Evolutionary conservation across 1,284 basidiomycete species (phyloP), one percentile per base, ranked within the genome.

Genomic region (Cutaneotrichosporon arboriforme): DNA sequence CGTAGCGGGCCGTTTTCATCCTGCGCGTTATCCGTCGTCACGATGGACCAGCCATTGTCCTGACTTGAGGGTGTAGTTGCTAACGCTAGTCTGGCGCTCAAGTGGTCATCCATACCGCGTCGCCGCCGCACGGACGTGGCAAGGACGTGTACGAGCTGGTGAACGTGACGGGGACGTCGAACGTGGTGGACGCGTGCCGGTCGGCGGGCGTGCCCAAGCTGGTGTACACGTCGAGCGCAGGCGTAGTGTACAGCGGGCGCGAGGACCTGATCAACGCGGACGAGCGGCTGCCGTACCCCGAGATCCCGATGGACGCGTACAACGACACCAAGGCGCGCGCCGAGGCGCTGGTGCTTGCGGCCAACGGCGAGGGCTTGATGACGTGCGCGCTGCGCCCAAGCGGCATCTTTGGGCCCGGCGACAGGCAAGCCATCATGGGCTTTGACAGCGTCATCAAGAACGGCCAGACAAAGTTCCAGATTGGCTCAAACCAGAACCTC

Each of bases 371-470:
- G 21, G 88, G 87, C 3, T 79, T 97, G 8, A 76, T 88, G 58
- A 98, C 96, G 0, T 89, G 93, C 42, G 89, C 93, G 14, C 76
- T 98, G 37, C 80, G 96, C 45, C 94, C 94, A 2, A 86, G 91
- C n/a, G 92, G 94, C 13, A 96, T 98, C 67, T 98, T 97, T 70
- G 96, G 94, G 4, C 90, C 91, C 8, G 91, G 93, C 4, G 96
- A 98, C 70, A 82, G 90, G 33, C 92, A 97, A 74, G 82, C 85
- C 56, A 84, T 96, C 73, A 78, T 81, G 3, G 90, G 89, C 15
- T 79, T 96, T 43, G 85, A 86, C 74, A 78, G 86, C 57, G 90
- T 88, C 8, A 86, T 92, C 70, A 81, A 87, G 65, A 82, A 83
- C 51, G 83, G 84, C 20, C 88, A 94, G 74, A 91, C 91, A 2